Base-by-base conservation (phyloP, 257 asterid species). In the Ballota nigra region DNA sequence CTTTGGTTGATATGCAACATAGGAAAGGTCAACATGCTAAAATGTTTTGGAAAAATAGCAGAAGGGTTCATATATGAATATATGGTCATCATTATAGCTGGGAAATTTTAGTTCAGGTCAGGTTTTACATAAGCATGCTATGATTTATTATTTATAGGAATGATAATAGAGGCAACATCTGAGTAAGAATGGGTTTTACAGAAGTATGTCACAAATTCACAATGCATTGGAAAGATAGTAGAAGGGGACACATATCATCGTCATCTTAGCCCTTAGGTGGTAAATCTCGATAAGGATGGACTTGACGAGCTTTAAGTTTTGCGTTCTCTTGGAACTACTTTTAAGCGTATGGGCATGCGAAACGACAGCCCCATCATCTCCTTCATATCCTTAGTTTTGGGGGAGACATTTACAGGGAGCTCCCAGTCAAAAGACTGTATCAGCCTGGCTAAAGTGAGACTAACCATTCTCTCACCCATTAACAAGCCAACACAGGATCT, bases 341-440 rank as follows among this genome's bases (percentile, higher is more conserved):
- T 65, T 68, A 87, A 72, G 2, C 89, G 90, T 45, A 75, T 78
- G 28, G 72, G 74, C 67, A 78, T 83, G 26, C 83, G 72, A 33
- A 71, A 75, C 5, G 80, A 72, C 0, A 74, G 5, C 4, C 90
- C 84, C 55, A 75, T 43, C 60, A 41, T 75, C 51, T 85, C 92
- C 55, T 64, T 77, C 78, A 67, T 78, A 69, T 85, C 87, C 33
- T 66, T 51, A 6, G 38, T 66, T 8, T 78, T 69, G 8, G 75
- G 72, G n/a, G 76, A 36, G 6, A 71, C 60, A 52, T 24, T 20
- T 7, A 67, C 75, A 4, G 72, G 73, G 22, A 85, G 78, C 19
- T 78, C 74, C 94, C 89, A 85, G 0, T 82, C 85, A 57, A 85
- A 83, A 58, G 76, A 60, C 15, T 82, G n/a, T n/a, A 85, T 49